Conservation (phyloP, 1,284 basidiomycete species). For the Ganoderma resinaceum region DNA sequence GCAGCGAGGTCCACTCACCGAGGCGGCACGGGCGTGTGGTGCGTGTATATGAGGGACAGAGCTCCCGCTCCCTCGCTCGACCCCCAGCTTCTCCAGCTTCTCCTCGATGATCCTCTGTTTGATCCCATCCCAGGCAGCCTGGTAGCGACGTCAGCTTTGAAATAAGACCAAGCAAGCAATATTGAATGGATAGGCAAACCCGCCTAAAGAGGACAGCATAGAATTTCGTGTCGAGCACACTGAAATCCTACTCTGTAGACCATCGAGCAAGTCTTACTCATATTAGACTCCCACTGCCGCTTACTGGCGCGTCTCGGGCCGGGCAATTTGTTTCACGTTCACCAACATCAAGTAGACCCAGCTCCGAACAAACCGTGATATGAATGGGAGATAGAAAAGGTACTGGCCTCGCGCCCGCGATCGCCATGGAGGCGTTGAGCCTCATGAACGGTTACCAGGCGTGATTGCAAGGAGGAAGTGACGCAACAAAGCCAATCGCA, state of each 20-base stretch:
- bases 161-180: background rate
- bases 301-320: background rate
- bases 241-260: background rate
- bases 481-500: background rate
- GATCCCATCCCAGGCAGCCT: conserved; percentile 77
- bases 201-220: background rate
- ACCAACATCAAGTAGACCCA: background rate
- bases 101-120: conserved; percentile 77
- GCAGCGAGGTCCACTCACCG: conserved; percentile 55
- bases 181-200: background rate
- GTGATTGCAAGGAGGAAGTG: background rate
- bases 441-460: background rate
- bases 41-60: conserved; percentile 66
- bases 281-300: background rate
- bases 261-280: background rate
- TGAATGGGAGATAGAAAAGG: background rate
- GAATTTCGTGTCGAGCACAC: background rate
- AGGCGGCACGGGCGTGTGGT: conserved; percentile 79
- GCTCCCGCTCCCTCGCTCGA: conserved; percentile 70
- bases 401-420: background rate
- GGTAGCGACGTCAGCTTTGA: conserved; percentile 5
- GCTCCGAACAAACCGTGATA: background rate
- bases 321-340: background rate
- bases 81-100: conserved; percentile 78
- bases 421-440: background rate